phyloP scores from a whole-genome alignment of 441 rosid genomes.

The Erysimum cheiri region DNA sequence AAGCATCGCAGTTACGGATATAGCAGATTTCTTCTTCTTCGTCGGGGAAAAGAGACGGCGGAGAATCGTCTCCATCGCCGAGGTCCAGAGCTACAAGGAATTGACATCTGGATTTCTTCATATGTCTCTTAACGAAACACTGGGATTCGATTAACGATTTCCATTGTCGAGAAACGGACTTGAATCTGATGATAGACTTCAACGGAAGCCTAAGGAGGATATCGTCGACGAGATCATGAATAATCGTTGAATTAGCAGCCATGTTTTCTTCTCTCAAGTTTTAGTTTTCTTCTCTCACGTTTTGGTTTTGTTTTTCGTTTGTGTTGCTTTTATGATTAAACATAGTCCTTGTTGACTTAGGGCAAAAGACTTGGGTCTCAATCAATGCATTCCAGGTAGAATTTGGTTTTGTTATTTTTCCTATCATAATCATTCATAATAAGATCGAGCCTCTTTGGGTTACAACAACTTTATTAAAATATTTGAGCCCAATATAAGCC shows the following conservation, averaged over 20 bases:
- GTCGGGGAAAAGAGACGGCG: not conserved
- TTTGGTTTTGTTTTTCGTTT: not conserved
- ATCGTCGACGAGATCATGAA: not conserved
- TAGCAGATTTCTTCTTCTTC: not conserved
- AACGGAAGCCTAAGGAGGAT: constrained; percentile 8
- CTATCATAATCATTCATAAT: too few relatives aligned
- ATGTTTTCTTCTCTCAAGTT: not conserved
- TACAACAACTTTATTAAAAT: too few relatives aligned
- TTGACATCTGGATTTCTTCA: not conserved
- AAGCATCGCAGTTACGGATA: not conserved
- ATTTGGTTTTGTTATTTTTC: not conserved
- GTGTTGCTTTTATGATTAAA: not conserved
- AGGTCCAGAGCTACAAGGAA: not conserved
- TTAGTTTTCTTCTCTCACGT: not conserved
- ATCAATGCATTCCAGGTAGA: too few relatives aligned
- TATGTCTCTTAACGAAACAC: not conserved
- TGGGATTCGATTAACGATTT: not conserved
- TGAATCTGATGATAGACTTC: constrained; percentile 15
- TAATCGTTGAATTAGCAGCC: too few relatives aligned
- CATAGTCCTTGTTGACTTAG: too few relatives aligned
- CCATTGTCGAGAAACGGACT: not conserved
- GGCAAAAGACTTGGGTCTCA: too few relatives aligned
- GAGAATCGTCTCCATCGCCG: not conserved
- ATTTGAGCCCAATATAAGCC: constrained; percentile 19
- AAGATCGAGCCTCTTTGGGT: too few relatives aligned